Base-by-base conservation (phyloP, 2,329 filamentous ascomycete genomes). In the Trichoderma endophyticum region DNA sequence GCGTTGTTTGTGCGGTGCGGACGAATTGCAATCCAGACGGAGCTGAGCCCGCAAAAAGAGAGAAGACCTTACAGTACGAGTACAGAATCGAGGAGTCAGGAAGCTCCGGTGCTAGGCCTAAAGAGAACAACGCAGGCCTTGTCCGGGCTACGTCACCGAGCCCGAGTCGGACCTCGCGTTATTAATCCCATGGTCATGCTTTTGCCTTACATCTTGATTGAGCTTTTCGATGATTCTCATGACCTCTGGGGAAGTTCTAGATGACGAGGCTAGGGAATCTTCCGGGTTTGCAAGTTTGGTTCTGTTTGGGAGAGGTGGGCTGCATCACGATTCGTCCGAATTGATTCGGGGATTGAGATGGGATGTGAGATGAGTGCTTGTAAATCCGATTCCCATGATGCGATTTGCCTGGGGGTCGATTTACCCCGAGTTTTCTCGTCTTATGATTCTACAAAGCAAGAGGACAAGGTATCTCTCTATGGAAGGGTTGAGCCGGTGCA, bases 231-330 rank as follows among this genome's bases (percentile, higher is more conserved):
- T 24, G 14, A 36, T 54, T 48, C 66, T 69, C 66, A 70, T 70
- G 66, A 61, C 57, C 66, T 51, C 51, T 57, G 54, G 54, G 34
- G 18, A 15, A 18, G 26, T 67, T 59, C 24, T 61, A 62, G 57
- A 70, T 30, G n/a, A 30, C 57, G 57, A 70, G 39, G 66, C 66
- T 70, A 70, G 66, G 66, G 30, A 70, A 70, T 70, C 66, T 70
- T 62, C 57, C 66, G 66, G 66, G 66, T 62, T 61, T 57, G 18
- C 11, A 18, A n/a, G 32, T 56, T 59, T 36, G 34, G 15, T 15
- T 15, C 6, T 54, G 6, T 26, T 43, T 39, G 30, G 32, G 24
- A 9, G 26, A 14, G 18, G 32, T 68, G 54, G 54, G 34, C 34
- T 59, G 34, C 57, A 21, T 60, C 57, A 34, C 57, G 28, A 59